phyloP scores from a whole-genome alignment of 768 basidiomycete genomes.

The Amanita rimosa region DNA sequence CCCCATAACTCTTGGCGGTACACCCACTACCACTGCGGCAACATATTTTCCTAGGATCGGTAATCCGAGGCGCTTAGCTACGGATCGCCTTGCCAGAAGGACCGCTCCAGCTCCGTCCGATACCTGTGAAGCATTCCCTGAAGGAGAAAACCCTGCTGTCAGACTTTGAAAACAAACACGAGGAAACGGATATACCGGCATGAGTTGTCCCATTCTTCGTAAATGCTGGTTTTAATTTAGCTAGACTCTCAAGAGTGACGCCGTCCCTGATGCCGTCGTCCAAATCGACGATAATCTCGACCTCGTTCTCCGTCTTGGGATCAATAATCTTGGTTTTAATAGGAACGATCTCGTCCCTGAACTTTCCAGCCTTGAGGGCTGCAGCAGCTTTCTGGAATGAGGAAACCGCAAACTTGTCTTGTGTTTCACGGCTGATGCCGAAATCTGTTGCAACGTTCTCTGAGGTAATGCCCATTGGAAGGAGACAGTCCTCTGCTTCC shows the following conservation, averaged over 20 bases:
- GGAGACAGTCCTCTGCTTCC: slow-evolving; percentile 70
- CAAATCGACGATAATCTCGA: slow-evolving; percentile 56
- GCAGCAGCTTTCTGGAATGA: slow-evolving; percentile 80
- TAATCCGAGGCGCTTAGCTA: slow-evolving; percentile 75
- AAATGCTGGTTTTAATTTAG: slow-evolving; percentile 84
- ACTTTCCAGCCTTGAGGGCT: slow-evolving; percentile 73
- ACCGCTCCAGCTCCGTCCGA: slow-evolving; percentile 92
- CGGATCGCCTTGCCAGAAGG: slow-evolving; percentile 67
- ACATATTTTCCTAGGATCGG: slow-evolving; percentile 84
- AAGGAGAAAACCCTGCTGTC: background rate
- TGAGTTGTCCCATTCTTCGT: slow-evolving; percentile 64
- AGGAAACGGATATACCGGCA: slow-evolving; percentile 37
- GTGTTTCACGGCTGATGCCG: slow-evolving; percentile 58
- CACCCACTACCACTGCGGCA: slow-evolving; percentile 58
- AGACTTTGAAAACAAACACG: background rate
- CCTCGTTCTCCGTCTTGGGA: slow-evolving; percentile 61
- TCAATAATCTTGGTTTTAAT: slow-evolving; percentile 59
- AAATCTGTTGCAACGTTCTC: slow-evolving; percentile 83
- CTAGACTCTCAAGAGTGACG: slow-evolving; percentile 65
- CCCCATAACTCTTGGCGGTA: slow-evolving; percentile 84
- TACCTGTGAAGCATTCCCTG: slow-evolving; percentile 76
- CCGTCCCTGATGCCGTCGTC: slow-evolving; percentile 87
- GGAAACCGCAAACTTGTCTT: slow-evolving; percentile 76
- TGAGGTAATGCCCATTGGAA: slow-evolving; percentile 92
- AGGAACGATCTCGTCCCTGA: slow-evolving; percentile 78